Base-by-base conservation (phyloP, 768 basidiomycete species). In the Stropharia rugosoannulata region DNA sequence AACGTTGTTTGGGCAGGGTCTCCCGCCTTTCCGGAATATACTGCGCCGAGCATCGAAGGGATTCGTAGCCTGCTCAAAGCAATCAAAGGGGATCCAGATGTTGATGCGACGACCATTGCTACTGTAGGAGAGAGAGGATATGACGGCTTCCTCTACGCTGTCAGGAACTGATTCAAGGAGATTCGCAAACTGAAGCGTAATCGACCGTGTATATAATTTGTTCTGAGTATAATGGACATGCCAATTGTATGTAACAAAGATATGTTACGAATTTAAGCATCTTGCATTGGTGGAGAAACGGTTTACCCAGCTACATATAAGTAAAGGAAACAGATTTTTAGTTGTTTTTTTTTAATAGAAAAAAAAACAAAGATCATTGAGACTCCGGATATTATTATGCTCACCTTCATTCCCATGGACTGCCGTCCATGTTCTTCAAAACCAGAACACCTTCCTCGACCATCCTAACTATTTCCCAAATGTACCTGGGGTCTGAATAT, bases 1-100 rank as follows among this genome's bases (percentile, higher is more conserved):
- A 87, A 86, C 59, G 81, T 84, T 15, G 82, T 83, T 5, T 75
- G 81, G 9, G 61, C 72, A 22, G 84, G 79, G 3, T 64, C 60
- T 3, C 80, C 82, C 0, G 72, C 79, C 0, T 74, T 82, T 56
- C 72, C 68, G 0, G 60, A 68, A 3, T 62, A 63, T 45, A 60
- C 64, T 0, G 73, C 78, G 44, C 29, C 49, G 0, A 66, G 61
- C 19, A 60, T 76, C 4, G 76, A 81, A 45, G 83, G 83, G 7
- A 75, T 82, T 2, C 70, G 84, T 19, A 60, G 55, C 7, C 67
- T 86, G 4, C 64, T 86, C 49, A 57, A 66, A 39, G 64, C 66
- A 22, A 62, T 87, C 22, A 75, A 83, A 64, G 73, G 69, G 3
- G 83, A 86, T 66, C 59, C 62, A 9, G 76, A 80, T n/a, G 76